A percentile compares a stretch with the other conserved stretches of the same genome.
These are phyloP conservation scores for Sporothrix humicola DNA, from an alignment of 2,329 filamentous ascomycete species.

Conservation along the genomic window DNA sequence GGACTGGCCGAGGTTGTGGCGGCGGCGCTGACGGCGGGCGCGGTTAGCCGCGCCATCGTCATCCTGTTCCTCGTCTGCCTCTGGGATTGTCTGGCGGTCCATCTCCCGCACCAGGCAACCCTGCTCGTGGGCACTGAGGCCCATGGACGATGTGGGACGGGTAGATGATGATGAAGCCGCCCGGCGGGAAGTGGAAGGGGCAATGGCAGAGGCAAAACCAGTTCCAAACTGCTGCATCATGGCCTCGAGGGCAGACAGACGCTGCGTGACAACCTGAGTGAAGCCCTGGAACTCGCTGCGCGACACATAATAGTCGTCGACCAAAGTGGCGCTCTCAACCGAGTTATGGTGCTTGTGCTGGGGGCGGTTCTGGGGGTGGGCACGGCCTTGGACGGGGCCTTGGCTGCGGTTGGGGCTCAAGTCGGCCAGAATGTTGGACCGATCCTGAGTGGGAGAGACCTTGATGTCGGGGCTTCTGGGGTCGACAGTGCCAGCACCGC, in stretches of 20 bases:
- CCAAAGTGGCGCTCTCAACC: conserved; percentile 7
- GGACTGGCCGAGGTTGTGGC: neutral
- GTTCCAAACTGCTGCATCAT: neutral
- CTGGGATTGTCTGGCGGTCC: conserved; percentile 40
- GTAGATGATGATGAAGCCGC: neutral
- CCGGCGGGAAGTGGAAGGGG: neutral
- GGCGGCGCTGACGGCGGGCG: conserved; percentile 37
- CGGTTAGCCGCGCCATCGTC: neutral
- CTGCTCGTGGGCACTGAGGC: conserved; percentile 27
- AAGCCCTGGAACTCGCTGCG: conserved; percentile 29
- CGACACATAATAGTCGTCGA: conserved; percentile 12
- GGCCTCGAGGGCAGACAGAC: conserved; percentile 20
- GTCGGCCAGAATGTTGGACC: conserved; percentile 3
- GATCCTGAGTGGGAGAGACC: conserved; percentile 15
- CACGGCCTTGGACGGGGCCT: conserved; percentile 1
- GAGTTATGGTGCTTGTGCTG: conserved; percentile 4
- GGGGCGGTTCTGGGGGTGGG: neutral
- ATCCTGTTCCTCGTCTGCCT: conserved; percentile 2
- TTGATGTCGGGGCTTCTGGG: conserved; percentile 21
- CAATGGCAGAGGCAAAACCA: neutral
- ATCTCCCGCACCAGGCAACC: conserved; percentile 43
- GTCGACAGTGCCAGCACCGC: neutral
- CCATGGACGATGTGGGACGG: neutral
- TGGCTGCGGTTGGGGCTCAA: neutral
- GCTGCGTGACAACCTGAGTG: conserved; percentile 7